phyloP scores from a whole-genome alignment of 371 early-diverging fungal species.

The Mortierella sp. region DNA sequence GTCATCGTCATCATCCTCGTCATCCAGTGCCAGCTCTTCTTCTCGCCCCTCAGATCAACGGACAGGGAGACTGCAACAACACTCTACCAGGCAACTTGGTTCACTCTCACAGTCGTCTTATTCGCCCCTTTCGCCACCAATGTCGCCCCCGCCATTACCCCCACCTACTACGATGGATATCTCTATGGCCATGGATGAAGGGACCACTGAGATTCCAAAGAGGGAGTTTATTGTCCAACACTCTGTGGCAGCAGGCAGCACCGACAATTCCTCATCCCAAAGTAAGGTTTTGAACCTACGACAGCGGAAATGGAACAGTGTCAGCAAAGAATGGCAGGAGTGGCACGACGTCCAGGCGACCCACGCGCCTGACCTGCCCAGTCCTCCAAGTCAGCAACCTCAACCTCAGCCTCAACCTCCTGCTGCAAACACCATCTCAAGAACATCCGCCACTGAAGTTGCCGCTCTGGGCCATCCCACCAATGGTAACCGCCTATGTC shows the following conservation, averaged over 20 bases:
- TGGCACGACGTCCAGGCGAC: conserved; percentile 55
- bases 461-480: not conserved
- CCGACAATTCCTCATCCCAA: not conserved
- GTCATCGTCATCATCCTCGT: not conserved
- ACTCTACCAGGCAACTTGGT: not conserved
- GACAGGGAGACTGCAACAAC: not conserved
- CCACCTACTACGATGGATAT: conserved; percentile 12
- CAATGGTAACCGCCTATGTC: not conserved
- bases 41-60: not conserved
- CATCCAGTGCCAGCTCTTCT: not conserved
- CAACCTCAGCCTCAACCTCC: not conserved
- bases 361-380: conserved; percentile 23
- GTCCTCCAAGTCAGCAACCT: not conserved
- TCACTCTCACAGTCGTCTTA: not conserved
- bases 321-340: conserved; percentile 50
- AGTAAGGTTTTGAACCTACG: conserved; percentile 36
- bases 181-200: conserved; percentile 24
- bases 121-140: conserved; percentile 33
- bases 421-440: not conserved
- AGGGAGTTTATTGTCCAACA: not conserved
- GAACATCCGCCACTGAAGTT: not conserved
- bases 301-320: conserved; percentile 57
- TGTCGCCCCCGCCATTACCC: conserved; percentile 4
- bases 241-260: not conserved
- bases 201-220: not conserved